Evolutionary conservation across 257 asterid species (phyloP).

Genomic region (Nicotiana benthamiana): DNA sequence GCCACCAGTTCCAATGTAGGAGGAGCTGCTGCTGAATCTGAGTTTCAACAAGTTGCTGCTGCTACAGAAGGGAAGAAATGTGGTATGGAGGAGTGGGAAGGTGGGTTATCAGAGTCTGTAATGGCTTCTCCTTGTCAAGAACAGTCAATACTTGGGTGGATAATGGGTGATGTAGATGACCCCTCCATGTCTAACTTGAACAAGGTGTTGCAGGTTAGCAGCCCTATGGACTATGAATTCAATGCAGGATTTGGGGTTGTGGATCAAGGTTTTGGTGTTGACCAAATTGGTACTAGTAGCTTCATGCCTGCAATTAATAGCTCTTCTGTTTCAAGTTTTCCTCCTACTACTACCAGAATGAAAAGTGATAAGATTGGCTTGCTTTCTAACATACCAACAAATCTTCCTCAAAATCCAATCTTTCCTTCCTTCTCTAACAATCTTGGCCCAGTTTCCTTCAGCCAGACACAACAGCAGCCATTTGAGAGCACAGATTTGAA

Average conservation of each 20-base stretch:
- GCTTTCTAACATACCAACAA: slow-evolving; percentile 24
- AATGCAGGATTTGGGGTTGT: slow-evolving; percentile 44
- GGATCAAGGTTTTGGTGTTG: slow-evolving; percentile 66
- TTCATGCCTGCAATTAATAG: slow-evolving; percentile 24
- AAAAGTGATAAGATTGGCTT: slow-evolving; percentile 33
- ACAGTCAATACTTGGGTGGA: slow-evolving; percentile 67
- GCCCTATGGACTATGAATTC: slow-evolving; percentile 49
- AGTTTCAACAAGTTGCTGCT: slow-evolving; percentile 34
- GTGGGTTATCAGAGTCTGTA: slow-evolving; percentile 61
- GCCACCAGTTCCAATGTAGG: slow-evolving; percentile 73
- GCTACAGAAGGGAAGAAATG: slow-evolving; percentile 42
- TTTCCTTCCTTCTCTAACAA: slow-evolving; percentile 32
- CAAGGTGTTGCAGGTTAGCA: slow-evolving; percentile 48
- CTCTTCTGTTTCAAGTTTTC: slow-evolving; percentile 27
- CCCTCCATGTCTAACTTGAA: slow-evolving; percentile 55
- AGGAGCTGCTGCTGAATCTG: slow-evolving; percentile 33
- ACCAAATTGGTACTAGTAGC: slow-evolving; percentile 20
- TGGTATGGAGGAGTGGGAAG: slow-evolving; percentile 85
- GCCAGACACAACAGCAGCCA: slow-evolving; percentile 29
- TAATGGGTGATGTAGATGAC: slow-evolving; percentile 93
- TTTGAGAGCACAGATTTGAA: slow-evolving; percentile 49
- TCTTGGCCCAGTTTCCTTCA: slow-evolving; percentile 26
- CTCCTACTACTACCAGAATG: slow-evolving; percentile 22
- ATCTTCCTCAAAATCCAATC: slow-evolving; percentile 22
- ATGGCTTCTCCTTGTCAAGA: slow-evolving; percentile 67